Evolutionary conservation across 2,329 filamentous ascomycete genomes (phyloP), one percentile per base, ranked within the genome.

Genomic region (Colletotrichum tamarilloi): DNA sequence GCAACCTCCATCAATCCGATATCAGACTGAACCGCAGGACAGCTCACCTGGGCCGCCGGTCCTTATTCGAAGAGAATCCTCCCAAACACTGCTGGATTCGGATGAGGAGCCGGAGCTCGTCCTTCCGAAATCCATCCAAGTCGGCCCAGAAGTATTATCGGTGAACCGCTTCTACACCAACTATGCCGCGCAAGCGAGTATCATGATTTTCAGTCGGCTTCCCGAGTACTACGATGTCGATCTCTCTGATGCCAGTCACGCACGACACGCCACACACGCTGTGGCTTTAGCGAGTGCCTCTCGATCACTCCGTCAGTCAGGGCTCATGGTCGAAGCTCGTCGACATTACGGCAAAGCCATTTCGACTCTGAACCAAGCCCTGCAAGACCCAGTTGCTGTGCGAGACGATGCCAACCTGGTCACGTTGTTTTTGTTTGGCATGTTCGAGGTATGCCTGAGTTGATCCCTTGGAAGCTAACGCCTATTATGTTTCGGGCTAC

Each of bases 261-360:
- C 65, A 0, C 64, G 64, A 24, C 64, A 74, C 24, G 72, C 68
- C 32, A 72, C 69, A 6, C 62, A 74, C 52, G 72, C 72, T 0
- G 64, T 67, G 24, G 68, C 72, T 24, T 46, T 74, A 35, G 68
- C 68, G 6, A 72, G 59, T 24, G 68, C 63, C 6, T 46, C 72
- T 5, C 68, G 55, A 11, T 68, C 71, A 32, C 28, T 72, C 9
- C 46, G 35, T 8, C 68, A 72, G 46, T 22, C 68, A 4, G 68
- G 52, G 3, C 55, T 74, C 5, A 74, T 74, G 72, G 7, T 68
- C 11, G 32, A 64, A 7, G 72, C 68, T 14, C 26, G 63, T 2
- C 9, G 24, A 35, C 60, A 67, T 8, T 74, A 74, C 12, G 64
- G 72, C 1, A 74, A 68, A 26, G 72, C 72, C 11, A 63, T 74